Base-by-base conservation (phyloP, 805 yeast species). In the Metschnikowia borealis region DNA sequence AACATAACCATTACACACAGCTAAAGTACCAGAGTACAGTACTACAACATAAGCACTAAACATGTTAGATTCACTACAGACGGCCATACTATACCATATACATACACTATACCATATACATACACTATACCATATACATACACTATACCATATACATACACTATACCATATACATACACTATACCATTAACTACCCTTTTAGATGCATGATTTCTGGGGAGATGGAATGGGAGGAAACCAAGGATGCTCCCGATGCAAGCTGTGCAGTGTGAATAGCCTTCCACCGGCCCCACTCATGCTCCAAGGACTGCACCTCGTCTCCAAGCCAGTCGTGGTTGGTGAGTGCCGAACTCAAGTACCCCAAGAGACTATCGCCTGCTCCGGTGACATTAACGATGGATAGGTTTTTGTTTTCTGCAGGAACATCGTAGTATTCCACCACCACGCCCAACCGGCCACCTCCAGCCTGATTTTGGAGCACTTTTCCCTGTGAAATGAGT, bases 301-400 rank as follows among this genome's bases (percentile, higher is more conserved):
- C 75, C 31, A 64, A 60, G 10, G 58, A 44, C 15, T 52, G 53
- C 1, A 70, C 46, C 21, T 62, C 63, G 6, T 60, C 38, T 3
- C 46, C 48, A 29, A 68, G 52, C 73, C 73, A 70, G 37, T 62
- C 56, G 7, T 51, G 38, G 17, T 52, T 47, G 2, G 70, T 65
- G 18, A 68, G 42, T 15, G 61, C 52, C 2, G 83, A 69, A 11
- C 81, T 63, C 20, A 89, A 54, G 26, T 76, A 80, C 0, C 96
- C 96, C 29, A 82, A 76, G 39, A 89, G 72, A 0, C 94, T 77
- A 65, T 89, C 96, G 10, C 96, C 97, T 0, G 96, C 96, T 2
- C 96, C 97, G 8, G 92, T 88, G 32, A 87, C 96, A 56, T 84
- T 87, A 29, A 66, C 67, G 11, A 85, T 74, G 0, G 64, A 61